Base-by-base conservation (phyloP, 371 early-diverging fungal species). In the Synchytrium microbalum region DNA sequence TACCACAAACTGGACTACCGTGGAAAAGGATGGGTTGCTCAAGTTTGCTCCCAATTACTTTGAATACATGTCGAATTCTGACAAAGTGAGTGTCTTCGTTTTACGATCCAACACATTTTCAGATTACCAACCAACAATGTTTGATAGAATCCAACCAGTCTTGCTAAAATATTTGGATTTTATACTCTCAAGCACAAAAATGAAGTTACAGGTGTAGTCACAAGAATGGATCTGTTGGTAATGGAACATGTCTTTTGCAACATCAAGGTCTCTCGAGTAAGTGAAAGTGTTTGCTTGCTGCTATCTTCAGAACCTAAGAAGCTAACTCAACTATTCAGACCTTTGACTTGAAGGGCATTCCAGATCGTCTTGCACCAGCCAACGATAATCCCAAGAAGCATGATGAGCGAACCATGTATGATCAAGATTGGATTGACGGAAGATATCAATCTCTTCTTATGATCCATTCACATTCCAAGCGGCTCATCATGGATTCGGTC, bases 371-470 rank as follows among this genome's bases (percentile, higher is more conserved):
- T 32, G 60, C n/a, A 5, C n/a, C n/a, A n/a, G n/a, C 52, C n/a
- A 16, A 16, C 52, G n/a, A 51, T n/a, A 16, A 16, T 51, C 16
- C 52, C 16, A 54, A 64, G 64, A 72, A 75, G 3, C 69, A 72
- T 33, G 68, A 64, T 51, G 57, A 16, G 38, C 67, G 1, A 51
- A 67, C 64, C 59, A 70, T 86, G 52, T 84, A 84, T 83, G 86
- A 87, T 69, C 84, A 84, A 27, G 87, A 87, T 65, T 87, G 86
- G 84, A 67, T 84, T 10, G 75, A 83, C 59, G 86, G 80, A 23
- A 61, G 76, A 57, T 77, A 69, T 54, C 76, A 67, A 46, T 61
- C 69, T 1, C 67, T 72, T 3, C 66, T 84, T 1, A 63, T 70
- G 32, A 73, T 86, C 23, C 65, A 66, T 55, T 66, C 67, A 54